Percentiles rank a stretch among this genome's conserved stretches.
These are phyloP conservation scores for Scheffersomyces lignosus DNA, from an alignment of 805 yeast species.

Conservation along the genomic window DNA sequence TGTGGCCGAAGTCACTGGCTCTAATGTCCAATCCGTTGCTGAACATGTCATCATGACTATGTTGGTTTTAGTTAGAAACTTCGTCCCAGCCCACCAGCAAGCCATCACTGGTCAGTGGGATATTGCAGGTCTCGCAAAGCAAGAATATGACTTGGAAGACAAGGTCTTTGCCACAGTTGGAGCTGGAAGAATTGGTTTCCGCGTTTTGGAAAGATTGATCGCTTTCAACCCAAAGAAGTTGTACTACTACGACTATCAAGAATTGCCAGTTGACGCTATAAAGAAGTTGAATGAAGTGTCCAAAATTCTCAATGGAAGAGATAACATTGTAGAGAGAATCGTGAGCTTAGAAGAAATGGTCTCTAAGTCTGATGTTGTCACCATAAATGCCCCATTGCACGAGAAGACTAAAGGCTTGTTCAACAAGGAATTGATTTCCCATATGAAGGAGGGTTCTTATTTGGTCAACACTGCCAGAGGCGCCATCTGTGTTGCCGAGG, in stretches of 20 bases:
- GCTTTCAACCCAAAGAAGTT: slow-evolving; percentile 76
- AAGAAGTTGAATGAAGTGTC: slow-evolving; percentile 38
- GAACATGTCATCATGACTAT: slow-evolving; percentile 33
- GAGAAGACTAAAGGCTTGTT: slow-evolving; percentile 66
- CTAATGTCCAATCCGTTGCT: slow-evolving; percentile 77
- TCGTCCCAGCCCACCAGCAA: slow-evolving; percentile 22
- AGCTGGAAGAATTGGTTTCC: slow-evolving; percentile 77
- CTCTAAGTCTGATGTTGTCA: slow-evolving; percentile 66
- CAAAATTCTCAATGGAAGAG: slow-evolving; percentile 45
- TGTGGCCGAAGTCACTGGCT: slow-evolving; percentile 83
- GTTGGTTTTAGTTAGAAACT: slow-evolving; percentile 21
- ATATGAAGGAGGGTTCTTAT: slow-evolving; percentile 24
- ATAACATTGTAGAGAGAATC: slow-evolving; percentile 60
- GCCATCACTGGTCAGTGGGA: slow-evolving; percentile 20
- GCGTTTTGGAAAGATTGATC: slow-evolving; percentile 67
- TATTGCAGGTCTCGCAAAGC: slow-evolving; percentile 52
- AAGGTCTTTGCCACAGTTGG: slow-evolving; percentile 76
- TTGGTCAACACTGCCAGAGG: slow-evolving; percentile 40
- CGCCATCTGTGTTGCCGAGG: slow-evolving; percentile 71
- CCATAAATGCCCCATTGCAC: slow-evolving; percentile 77
- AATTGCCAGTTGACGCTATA: slow-evolving; percentile 53
- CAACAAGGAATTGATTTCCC: slow-evolving; percentile 62
- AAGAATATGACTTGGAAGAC: slow-evolving; percentile 69
- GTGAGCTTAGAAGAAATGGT: slow-evolving; percentile 65
- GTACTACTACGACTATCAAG: slow-evolving; percentile 74